A percentile compares a stretch with the other conserved stretches of the same genome.
Conservation (phyloP, 2,329 filamentous ascomycete genomes). For the Tolypocladium ovalisporum region DNA sequence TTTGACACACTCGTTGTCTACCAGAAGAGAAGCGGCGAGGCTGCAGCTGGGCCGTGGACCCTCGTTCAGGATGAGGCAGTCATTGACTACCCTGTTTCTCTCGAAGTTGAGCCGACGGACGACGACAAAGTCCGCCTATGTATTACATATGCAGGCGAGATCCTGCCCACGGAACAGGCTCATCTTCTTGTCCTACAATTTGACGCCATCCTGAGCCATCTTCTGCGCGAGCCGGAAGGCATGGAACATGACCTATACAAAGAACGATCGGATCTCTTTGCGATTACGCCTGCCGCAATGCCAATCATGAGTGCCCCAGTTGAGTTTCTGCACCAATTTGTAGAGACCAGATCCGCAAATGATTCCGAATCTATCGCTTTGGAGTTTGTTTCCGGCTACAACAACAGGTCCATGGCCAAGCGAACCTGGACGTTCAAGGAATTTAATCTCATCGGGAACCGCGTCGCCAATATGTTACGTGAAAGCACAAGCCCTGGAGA, state of each 20-base stretch:
- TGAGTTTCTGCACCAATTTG: slow-evolving; percentile 62
- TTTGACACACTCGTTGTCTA: slow-evolving; percentile 85
- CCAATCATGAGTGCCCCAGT: slow-evolving; percentile 45
- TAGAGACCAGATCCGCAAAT: slow-evolving; percentile 49
- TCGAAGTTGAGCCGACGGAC: slow-evolving; percentile 58
- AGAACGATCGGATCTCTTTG: slow-evolving; percentile 36
- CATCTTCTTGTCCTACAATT: slow-evolving; percentile 58
- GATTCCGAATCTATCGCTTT: slow-evolving; percentile 56
- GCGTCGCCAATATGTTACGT: slow-evolving; percentile 55
- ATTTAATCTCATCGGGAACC: slow-evolving; percentile 60
- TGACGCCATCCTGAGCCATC: slow-evolving; percentile 51
- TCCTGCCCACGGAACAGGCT: slow-evolving; percentile 61
- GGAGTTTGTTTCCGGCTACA: slow-evolving; percentile 58
- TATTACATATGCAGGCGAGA: slow-evolving; percentile 52
- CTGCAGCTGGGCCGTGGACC: slow-evolving; percentile 38
- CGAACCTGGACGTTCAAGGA: slow-evolving; percentile 64
- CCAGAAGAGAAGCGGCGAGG: slow-evolving; percentile 44
- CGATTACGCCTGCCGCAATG: slow-evolving; percentile 53
- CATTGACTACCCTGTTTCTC: slow-evolving; percentile 68
- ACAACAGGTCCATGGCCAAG: slow-evolving; percentile 31
- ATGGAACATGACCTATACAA: slow-evolving; percentile 26
- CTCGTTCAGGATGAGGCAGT: slow-evolving; percentile 54
- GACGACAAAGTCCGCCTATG: slow-evolving; percentile 44
- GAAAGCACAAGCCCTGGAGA: slow-evolving; percentile 38
- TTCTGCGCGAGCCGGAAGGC: slow-evolving; percentile 38